Base-by-base conservation (phyloP, 1,284 basidiomycete species). In the Boletus albobrunnescens region DNA sequence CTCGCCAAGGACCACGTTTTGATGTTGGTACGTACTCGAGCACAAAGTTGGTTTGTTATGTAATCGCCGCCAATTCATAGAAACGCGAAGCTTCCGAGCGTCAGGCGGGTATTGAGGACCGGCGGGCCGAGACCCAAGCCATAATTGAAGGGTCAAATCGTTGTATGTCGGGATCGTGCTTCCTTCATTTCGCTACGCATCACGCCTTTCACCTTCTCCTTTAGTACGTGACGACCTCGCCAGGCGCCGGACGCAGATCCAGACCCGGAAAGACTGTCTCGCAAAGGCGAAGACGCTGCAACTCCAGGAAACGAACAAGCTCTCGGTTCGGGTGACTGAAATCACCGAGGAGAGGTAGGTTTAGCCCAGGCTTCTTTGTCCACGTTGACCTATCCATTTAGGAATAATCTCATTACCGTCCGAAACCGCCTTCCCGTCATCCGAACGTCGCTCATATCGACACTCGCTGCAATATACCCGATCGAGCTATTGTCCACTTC, bases 401-500 rank as follows among this genome's bases (percentile, higher is more conserved):
- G 83, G 68, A 64, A 69, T 50, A 64, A 64, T 48, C 67, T 79
- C 46, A 57, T 65, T 37, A 38, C 61, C 43, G 72, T 81, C 53
- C 80, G 66, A 53, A 69, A 59, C 54, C 77, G 65, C 46, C 70
- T 90, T 49, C 63, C 74, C 19, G 71, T 78, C 13, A 75, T 76
- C 36, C 81, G 87, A 44, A 84, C 82, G 19, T 74, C 76, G 12
- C 79, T 93, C 47, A 74, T 93, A 51, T 81, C 84, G n/a, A 78
- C 77, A 13, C 78, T 97, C 39, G 81, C 88, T 36, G 73, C 73
- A 26, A 84, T 96, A 57, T 97, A 89, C 67, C 92, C 94, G 27
- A 94, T 97, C 58, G 84, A 89, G 46, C 82, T 94, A 4, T 74
- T 84, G 28, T 87, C 87, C 23, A 75, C 90, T 11, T 81, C 87